Percentiles rank a stretch among this genome's conserved stretches.
Conservation (phyloP, 2,329 filamentous ascomycete genomes). For the Clonostachys rhizophaga region DNA sequence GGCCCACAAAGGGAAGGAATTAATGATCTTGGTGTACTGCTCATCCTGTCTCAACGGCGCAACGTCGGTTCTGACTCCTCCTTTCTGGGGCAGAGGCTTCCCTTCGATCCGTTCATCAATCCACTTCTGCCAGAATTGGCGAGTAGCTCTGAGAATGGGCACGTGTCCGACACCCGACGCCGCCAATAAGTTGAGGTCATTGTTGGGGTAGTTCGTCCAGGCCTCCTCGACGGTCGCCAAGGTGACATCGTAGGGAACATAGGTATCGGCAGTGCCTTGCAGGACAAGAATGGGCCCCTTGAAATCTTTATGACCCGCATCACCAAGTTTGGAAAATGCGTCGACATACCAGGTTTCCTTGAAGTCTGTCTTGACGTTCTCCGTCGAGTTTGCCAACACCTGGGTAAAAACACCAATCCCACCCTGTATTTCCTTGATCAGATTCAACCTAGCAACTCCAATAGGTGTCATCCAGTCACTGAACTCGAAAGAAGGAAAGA, state of each 20-base stretch:
- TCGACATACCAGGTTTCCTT: background rate
- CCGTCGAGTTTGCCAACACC: background rate
- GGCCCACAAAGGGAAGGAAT: conserved; percentile 1
- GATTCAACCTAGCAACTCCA: conserved; percentile 2
- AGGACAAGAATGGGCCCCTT: conserved; percentile 26
- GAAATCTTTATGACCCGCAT: conserved; percentile 19
- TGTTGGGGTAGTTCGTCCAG: conserved; percentile 3
- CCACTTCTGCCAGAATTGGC: conserved; percentile 10
- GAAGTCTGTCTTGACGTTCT: background rate
- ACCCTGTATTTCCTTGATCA: conserved; percentile 4
- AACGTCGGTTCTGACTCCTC: conserved; percentile 4
- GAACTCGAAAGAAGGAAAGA: conserved; percentile 7
- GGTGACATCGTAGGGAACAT: conserved; percentile 5
- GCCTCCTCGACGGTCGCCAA: conserved; percentile 6
- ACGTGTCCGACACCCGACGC: conserved; percentile 6
- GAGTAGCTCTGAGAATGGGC: conserved; percentile 6
- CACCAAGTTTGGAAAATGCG: background rate
- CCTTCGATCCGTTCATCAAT: conserved; percentile 10
- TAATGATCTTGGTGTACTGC: conserved; percentile 4
- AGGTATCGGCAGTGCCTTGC: conserved; percentile 19
- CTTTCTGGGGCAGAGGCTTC: background rate
- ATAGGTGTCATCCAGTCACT: conserved; percentile 21
- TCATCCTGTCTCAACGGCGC: conserved; percentile 5
- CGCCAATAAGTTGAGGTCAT: conserved; percentile 8
- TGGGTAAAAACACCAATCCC: background rate